Evolutionary conservation across 129 eudicot species (phyloP), one percentile per base, ranked within the genome.

Genomic region (Tagetes patula): DNA sequence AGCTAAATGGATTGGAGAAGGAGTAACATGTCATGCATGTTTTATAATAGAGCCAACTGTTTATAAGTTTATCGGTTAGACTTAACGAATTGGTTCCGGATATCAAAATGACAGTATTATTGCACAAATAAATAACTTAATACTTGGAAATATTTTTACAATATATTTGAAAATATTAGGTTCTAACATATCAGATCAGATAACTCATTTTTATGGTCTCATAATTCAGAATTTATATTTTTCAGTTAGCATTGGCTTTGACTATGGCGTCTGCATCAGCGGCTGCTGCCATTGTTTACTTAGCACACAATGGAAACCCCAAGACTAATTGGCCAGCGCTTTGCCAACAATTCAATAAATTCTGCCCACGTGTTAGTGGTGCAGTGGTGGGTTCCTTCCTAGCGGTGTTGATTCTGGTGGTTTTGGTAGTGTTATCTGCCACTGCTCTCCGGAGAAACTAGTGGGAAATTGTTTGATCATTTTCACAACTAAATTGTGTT

Each of bases 361-460:
- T 88, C 62, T 91, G 97, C 75, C 86, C 85, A 77, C 81, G 84
- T 11, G 85, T 84, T 3, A 88, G 96, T 8, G 96, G 96, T 3
- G 92, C 97, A 0, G 96, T 88, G 79, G 90, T 91, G 75, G 96
- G 87, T 30, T 88, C 97, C n/a, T 88, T 88, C 82, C 80, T 88
- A 6, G 87, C 88, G 6, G 84, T 86, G 48, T n/a, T 53, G 50
- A 72, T 91, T 71, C 77, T 91, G 75, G 85, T 86, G 39, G 71
- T 73, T 48, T 76, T 91, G 71, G 87, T 88, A n/a, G 39, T 91
- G 32, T 74, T 91, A 3, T 91, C 97, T 39, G 96, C 86, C 4
- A 81, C 79, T 42, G 86, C 96, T 58, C 81, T 91, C 2, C 78
- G 87, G 30, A 82, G 85, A 68, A 74, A 56, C 79, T 87, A 81